phyloP scores from a whole-genome alignment of 495 filamentous ascomycete species.

The Xylaria scruposa region DNA sequence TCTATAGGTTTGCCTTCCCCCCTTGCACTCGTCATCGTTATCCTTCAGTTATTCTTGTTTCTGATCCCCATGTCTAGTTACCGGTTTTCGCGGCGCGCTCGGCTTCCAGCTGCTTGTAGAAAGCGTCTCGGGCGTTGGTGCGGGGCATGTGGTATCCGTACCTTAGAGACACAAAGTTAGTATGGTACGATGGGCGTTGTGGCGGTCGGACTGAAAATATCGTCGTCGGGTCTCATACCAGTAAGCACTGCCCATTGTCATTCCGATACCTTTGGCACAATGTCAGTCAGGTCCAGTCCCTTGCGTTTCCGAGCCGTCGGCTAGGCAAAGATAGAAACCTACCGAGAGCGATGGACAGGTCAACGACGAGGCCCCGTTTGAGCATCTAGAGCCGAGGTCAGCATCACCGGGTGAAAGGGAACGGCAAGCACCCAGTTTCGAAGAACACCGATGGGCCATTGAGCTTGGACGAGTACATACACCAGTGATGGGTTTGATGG shows the following conservation, averaged over 20 bases:
- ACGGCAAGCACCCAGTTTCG: background rate
- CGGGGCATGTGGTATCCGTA: constrained; percentile 61
- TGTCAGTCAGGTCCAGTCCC: constrained; percentile 22
- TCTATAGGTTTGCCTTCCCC: constrained; percentile 8
- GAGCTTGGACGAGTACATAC: constrained; percentile 40
- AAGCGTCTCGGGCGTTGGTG: constrained; percentile 54
- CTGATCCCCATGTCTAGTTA: constrained; percentile 2
- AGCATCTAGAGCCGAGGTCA: constrained; percentile 51
- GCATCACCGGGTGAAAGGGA: constrained; percentile 18
- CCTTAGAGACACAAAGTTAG: constrained; percentile 43
- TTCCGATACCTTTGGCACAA: constrained; percentile 47
- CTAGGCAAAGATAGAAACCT: constrained; percentile 31
- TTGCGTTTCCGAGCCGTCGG: background rate
- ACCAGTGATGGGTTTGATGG: constrained; percentile 50
- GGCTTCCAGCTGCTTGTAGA: constrained; percentile 56
- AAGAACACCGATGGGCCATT: constrained; percentile 25
- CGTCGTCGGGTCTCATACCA: constrained; percentile 47
- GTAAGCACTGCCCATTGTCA: constrained; percentile 51
- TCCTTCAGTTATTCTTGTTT: background rate
- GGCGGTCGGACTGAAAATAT: background rate
- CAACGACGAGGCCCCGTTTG: constrained; percentile 55
- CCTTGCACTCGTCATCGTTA: background rate
- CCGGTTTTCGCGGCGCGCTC: constrained; percentile 45
- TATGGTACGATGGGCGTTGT: background rate
- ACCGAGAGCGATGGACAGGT: constrained; percentile 54